phyloP scores from a whole-genome alignment of 148 eudicot genomes.

The Chenopodium suecicum region DNA sequence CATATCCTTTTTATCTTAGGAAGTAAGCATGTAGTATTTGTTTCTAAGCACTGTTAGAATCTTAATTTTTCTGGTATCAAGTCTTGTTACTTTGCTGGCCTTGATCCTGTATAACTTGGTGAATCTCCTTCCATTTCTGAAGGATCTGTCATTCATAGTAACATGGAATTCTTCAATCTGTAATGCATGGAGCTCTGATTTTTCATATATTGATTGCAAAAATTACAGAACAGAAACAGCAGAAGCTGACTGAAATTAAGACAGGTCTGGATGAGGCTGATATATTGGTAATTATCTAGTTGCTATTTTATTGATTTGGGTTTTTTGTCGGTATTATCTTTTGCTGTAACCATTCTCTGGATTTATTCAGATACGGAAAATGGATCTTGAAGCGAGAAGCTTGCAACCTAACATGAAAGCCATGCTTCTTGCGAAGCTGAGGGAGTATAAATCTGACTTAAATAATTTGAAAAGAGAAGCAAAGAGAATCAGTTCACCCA shows the following conservation, averaged over 20 bases:
- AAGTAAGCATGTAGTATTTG: neutral
- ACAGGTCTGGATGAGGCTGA: slow-evolving; percentile 82
- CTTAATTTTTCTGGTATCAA: neutral
- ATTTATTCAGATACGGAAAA: slow-evolving; percentile 72
- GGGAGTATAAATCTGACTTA: slow-evolving; percentile 85
- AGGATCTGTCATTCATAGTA: neutral
- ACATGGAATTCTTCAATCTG: neutral
- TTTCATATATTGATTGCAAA: slow-evolving; percentile 13
- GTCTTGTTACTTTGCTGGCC: neutral
- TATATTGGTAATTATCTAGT: slow-evolving; percentile 61
- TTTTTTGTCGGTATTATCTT: neutral
- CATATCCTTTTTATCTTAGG: neutral
- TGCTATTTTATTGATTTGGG: neutral
- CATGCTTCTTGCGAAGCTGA: slow-evolving; percentile 81
- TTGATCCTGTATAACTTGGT: neutral
- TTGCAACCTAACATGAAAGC: slow-evolving; percentile 87
- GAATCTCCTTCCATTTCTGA: neutral
- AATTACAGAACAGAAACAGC: slow-evolving; percentile 62
- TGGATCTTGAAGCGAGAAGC: slow-evolving; percentile 97
- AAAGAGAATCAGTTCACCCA: slow-evolving; percentile 55
- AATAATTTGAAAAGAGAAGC: slow-evolving; percentile 76
- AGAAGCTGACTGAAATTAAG: slow-evolving; percentile 63
- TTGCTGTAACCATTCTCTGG: slow-evolving; percentile 12
- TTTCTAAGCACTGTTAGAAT: neutral
- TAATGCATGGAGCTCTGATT: slow-evolving; percentile 10